Conservation (phyloP, 495 filamentous ascomycete genomes). For the Xylaria scruposa region DNA sequence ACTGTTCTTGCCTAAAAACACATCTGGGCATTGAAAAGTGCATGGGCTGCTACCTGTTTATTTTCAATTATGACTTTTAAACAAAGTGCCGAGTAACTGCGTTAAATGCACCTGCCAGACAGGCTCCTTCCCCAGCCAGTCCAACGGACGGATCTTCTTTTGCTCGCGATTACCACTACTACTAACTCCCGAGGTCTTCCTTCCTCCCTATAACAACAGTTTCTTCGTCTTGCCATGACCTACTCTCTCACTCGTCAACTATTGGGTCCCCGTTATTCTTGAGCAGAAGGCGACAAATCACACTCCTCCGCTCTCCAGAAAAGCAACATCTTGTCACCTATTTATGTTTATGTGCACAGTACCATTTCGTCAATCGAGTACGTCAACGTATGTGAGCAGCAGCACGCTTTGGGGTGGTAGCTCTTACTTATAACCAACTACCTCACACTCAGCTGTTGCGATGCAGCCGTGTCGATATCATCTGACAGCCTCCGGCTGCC, state of each 20-base stretch:
- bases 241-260: not conserved
- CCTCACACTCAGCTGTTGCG: not conserved
- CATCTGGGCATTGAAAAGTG: not conserved
- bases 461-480: slow-evolving; percentile 3
- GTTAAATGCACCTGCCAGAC: not conserved
- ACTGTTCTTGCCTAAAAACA: too few species aligned
- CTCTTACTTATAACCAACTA: not conserved
- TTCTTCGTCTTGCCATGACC: not conserved
- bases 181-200: not conserved
- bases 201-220: not conserved
- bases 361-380: not conserved
- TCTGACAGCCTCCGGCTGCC: not conserved
- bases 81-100: not conserved
- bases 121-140: not conserved
- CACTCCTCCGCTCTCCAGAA: not conserved
- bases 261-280: not conserved
- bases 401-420: not conserved
- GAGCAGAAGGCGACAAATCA: not conserved
- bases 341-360: not conserved
- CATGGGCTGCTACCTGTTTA: not conserved
- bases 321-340: not conserved
- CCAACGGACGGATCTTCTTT: not conserved
- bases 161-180: not conserved
- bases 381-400: not conserved
- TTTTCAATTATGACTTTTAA: not conserved